Percentiles rank a stretch among this genome's conserved stretches.
Evolutionary conservation across 257 asterid species (phyloP).

Genomic region (Solanum dulcamara): DNA sequence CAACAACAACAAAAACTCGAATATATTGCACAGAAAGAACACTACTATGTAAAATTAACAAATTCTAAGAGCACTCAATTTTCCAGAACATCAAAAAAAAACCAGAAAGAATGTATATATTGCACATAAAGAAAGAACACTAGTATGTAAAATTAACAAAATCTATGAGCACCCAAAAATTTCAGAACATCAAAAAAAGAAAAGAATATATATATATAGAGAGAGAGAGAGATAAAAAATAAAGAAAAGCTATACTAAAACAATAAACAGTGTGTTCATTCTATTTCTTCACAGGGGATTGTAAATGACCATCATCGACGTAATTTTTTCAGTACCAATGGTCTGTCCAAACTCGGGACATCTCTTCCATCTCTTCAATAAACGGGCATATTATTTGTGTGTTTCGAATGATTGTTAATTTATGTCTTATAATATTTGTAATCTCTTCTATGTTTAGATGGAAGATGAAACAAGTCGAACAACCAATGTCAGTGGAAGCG

Average conservation of each 20-base stretch:
- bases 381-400: constrained; percentile 18
- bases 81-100: too few relatives aligned
- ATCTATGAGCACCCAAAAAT: too few relatives aligned
- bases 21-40: too few relatives aligned
- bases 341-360: neutral
- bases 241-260: neutral
- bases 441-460: too few relatives aligned
- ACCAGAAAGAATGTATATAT: neutral
- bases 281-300: neutral
- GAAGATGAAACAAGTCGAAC: too few relatives aligned
- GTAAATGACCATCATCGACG: neutral
- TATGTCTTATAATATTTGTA: too few relatives aligned
- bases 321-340: neutral
- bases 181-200: neutral
- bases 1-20: too few relatives aligned
- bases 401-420: too few relatives aligned
- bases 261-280: neutral
- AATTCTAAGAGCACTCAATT: neutral
- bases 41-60: neutral
- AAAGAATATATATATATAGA: neutral
- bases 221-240: neutral
- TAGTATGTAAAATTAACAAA: neutral
- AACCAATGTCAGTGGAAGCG: too few relatives aligned
- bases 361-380: too few relatives aligned
- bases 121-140: neutral